Conservation (phyloP, 108 stramenopile genomes). For the Nitzschia palea region DNA sequence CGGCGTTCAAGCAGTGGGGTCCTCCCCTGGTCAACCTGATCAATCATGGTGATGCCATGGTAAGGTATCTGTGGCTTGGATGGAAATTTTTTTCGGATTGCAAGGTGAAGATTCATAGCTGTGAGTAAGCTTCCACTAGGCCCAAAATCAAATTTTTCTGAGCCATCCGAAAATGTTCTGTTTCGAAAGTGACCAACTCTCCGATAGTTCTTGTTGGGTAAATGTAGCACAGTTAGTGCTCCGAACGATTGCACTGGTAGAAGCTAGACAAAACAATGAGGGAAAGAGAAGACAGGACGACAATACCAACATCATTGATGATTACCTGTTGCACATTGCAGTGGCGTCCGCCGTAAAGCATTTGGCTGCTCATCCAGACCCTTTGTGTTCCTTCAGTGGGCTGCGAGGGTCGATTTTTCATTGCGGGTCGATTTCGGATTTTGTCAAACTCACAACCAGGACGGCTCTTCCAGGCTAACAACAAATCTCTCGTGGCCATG, state of each 20-base stretch:
- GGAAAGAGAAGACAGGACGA: not conserved
- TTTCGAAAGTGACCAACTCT: conserved; percentile 69
- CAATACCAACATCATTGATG: no score
- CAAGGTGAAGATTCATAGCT: conserved; percentile 75
- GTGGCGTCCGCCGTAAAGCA: conserved; percentile 69
- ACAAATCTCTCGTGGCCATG: conserved; percentile 62
- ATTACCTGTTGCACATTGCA: conserved; percentile 74
- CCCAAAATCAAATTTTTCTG: conserved; percentile 54
- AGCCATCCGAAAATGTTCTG: conserved; percentile 70
- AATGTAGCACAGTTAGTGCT: conserved; percentile 71
- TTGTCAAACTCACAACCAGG: conserved; percentile 64
- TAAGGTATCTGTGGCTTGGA: conserved; percentile 42
- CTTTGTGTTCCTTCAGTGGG: conserved; percentile 83
- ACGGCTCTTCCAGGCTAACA: conserved; percentile 73
- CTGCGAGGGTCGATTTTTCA: conserved; percentile 54
- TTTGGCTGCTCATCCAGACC: conserved; percentile 86
- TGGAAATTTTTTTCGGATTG: conserved; percentile 50
- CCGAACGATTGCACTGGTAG: conserved; percentile 74
- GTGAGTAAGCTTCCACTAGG: conserved; percentile 49
- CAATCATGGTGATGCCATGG: conserved; percentile 66
- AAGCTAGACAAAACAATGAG: not conserved
- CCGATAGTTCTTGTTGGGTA: conserved; percentile 90
- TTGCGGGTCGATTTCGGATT: conserved; percentile 63
- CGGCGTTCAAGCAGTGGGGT: conserved; percentile 43
- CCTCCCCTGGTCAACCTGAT: conserved; percentile 50